phyloP scores from a whole-genome alignment of 2,329 filamentous ascomycete species.

The Penicillium sp. region DNA sequence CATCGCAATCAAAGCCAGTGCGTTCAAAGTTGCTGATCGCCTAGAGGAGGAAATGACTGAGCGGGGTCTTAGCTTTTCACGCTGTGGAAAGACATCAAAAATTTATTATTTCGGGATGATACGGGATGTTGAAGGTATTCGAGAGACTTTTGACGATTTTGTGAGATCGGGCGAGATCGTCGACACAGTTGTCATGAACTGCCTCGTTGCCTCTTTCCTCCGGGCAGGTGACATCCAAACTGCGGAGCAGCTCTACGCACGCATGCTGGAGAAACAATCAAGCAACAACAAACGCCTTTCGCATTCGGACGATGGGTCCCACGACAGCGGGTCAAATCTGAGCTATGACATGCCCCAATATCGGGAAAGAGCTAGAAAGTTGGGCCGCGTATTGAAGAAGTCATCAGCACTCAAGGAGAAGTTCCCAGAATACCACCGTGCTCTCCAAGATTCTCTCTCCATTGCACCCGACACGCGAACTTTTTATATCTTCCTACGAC shows the following conservation, averaged over 20 bases:
- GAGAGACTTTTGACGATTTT: slow-evolving; percentile 76
- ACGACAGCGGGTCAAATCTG: neutral
- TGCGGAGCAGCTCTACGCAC: slow-evolving; percentile 76
- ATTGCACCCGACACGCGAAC: slow-evolving; percentile 75
- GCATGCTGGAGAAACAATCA: slow-evolving; percentile 70
- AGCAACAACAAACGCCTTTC: slow-evolving; percentile 36
- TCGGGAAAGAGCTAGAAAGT: slow-evolving; percentile 40
- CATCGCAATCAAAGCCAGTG: slow-evolving; percentile 78
- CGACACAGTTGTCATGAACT: slow-evolving; percentile 83
- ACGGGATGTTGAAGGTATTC: slow-evolving; percentile 69
- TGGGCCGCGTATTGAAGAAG: slow-evolving; percentile 51
- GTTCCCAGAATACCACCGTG: slow-evolving; percentile 57
- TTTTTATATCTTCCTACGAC: slow-evolving; percentile 74
- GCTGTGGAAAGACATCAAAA: slow-evolving; percentile 76
- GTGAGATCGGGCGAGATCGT: slow-evolving; percentile 84
- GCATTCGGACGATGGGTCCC: neutral
- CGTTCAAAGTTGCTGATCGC: slow-evolving; percentile 79
- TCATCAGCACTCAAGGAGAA: slow-evolving; percentile 46
- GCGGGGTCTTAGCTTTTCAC: slow-evolving; percentile 67
- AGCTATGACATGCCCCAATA: slow-evolving; percentile 40
- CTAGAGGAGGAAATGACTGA: slow-evolving; percentile 76
- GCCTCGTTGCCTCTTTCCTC: slow-evolving; percentile 76
- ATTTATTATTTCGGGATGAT: slow-evolving; percentile 82
- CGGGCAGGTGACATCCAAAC: slow-evolving; percentile 71
- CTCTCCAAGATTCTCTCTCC: slow-evolving; percentile 64